phyloP scores from a whole-genome alignment of 257 asterid genomes.

The Osmanthus fragrans region DNA sequence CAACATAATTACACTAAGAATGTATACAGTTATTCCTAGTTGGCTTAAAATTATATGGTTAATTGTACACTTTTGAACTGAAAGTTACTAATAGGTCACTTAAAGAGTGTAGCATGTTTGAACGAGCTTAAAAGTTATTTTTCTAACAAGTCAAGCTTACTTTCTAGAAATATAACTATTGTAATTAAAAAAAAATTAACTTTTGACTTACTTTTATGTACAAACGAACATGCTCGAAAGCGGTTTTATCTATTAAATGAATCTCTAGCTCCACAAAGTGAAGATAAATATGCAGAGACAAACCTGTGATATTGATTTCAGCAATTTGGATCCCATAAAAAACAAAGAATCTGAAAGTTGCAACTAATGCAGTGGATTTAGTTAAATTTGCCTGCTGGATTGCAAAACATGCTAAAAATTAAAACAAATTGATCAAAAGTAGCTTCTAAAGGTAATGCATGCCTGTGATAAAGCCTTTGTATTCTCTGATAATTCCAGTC shows the following conservation, averaged over 20 bases:
- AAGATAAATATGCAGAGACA: conserved; percentile 36
- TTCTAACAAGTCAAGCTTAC: too few species aligned
- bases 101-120: not conserved
- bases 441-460: conserved; percentile 28
- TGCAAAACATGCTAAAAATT: conserved; percentile 8
- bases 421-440: conserved; percentile 12
- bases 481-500: conserved; percentile 89
- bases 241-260: not conserved
- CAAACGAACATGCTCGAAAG: not conserved
- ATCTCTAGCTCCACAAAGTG: not conserved
- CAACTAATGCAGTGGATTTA: conserved; percentile 14
- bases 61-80: not conserved
- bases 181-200: too few species aligned
- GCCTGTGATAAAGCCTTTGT: conserved; percentile 96
- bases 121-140: not conserved
- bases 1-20: not conserved
- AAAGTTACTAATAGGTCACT: not conserved
- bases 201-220: not conserved
- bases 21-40: not conserved
- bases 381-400: conserved; percentile 16
- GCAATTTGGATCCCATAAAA: conserved; percentile 87
- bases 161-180: not conserved
- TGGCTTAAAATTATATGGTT: not conserved
- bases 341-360: conserved; percentile 69
- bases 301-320: conserved; percentile 94